These are phyloP conservation scores for Eremothecium coryli DNA, from an alignment of 1,139 yeast species.

Conservation along the genomic window DNA sequence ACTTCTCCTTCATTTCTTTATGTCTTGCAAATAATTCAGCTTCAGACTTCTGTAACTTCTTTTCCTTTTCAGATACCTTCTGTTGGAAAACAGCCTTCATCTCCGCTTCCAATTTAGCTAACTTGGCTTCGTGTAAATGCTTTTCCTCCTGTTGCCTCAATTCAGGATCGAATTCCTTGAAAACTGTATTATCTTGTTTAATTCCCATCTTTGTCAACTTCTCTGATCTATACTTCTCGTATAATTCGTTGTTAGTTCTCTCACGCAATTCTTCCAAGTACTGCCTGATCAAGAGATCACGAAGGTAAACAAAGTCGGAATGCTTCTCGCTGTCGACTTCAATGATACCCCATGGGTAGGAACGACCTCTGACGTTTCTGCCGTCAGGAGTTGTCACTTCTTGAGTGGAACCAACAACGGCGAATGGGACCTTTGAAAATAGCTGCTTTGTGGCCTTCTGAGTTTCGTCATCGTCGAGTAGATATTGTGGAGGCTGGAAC, in stretches of 20 bases:
- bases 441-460: conserved; percentile 56
- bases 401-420: conserved; percentile 83
- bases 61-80: conserved; percentile 94
- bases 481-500: conserved; percentile 72
- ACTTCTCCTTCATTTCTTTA: conserved; percentile 93
- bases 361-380: conserved; percentile 78
- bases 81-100: conserved; percentile 96
- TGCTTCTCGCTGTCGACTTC: conserved; percentile 94
- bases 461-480: conserved; percentile 82
- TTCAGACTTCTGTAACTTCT: conserved; percentile 93
- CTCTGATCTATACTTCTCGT: conserved; percentile 83
- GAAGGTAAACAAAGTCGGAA: conserved; percentile 83
- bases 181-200: conserved; percentile 84
- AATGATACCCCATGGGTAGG: conserved; percentile 96
- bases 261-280: conserved; percentile 93
- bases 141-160: conserved; percentile 92
- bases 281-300: conserved; percentile 82
- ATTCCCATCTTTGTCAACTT: conserved; percentile 79
- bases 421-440: conserved; percentile 74
- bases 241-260: conserved; percentile 63
- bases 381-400: conserved; percentile 71
- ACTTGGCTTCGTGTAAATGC: conserved; percentile 84
- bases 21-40: conserved; percentile 94
- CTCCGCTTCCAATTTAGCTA: conserved; percentile 90
- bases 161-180: conserved; percentile 89